phyloP scores from a whole-genome alignment of 148 eudicot species.

The Rhododendron mucronatum region DNA sequence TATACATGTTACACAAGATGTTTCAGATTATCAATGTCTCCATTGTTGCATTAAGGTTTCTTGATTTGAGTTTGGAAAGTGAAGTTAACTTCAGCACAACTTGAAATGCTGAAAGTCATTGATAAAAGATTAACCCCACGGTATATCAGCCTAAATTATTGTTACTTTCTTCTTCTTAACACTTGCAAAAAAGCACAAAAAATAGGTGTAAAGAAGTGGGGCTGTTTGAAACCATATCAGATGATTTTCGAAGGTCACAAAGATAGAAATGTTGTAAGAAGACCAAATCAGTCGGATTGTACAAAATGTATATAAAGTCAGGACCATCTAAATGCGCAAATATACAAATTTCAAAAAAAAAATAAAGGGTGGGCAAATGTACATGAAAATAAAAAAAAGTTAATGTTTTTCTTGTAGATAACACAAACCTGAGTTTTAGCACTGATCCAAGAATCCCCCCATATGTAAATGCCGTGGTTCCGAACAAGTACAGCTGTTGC shows the following conservation, averaged over 20 bases:
- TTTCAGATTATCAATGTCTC: neutral
- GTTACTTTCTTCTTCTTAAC: neutral
- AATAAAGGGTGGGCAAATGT: neutral
- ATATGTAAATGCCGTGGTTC: conserved; percentile 87
- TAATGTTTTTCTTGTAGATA: neutral
- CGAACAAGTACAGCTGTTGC: conserved; percentile 96
- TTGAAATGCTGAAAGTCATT: neutral
- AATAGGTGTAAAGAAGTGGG: neutral
- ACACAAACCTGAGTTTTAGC: conserved; percentile 92
- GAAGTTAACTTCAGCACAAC: neutral
- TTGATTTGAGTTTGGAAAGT: neutral
- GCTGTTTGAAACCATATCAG: neutral
- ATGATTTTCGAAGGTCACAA: neutral
- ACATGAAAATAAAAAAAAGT: neutral
- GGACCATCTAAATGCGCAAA: neutral
- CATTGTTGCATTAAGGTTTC: neutral
- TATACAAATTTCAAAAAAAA: too few species aligned
- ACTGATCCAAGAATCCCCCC: conserved; percentile 99
- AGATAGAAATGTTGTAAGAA: neutral
- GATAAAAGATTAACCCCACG: neutral
- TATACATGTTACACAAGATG: neutral
- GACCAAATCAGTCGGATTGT: neutral
- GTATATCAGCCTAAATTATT: neutral
- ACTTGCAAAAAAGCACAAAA: neutral
- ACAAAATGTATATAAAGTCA: neutral